Percentiles rank a stretch among this genome's conserved stretches.
Conservation (phyloP, 2,329 filamentous ascomycete species). For the Alternaria burnsii region DNA sequence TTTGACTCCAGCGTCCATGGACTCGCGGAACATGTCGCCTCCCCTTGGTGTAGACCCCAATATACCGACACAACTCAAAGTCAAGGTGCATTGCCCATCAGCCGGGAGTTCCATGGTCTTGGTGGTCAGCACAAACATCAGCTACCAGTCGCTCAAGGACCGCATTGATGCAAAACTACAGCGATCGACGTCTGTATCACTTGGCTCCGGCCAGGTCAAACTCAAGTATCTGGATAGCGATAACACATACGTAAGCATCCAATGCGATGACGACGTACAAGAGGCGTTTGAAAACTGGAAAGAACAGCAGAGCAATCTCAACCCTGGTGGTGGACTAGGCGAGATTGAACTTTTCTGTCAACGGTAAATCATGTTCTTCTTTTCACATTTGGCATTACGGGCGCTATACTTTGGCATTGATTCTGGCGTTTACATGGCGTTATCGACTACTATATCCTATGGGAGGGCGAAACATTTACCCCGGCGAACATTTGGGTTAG, state of each 20-base stretch:
- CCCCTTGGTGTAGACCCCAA: constrained; percentile 38
- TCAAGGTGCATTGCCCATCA: constrained; percentile 82
- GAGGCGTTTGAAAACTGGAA: constrained; percentile 96
- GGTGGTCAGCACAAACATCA: constrained; percentile 95
- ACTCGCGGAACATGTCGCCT: constrained; percentile 52
- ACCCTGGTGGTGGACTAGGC: constrained; percentile 72
- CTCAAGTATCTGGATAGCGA: constrained; percentile 87
- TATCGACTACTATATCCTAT: constrained; percentile 1
- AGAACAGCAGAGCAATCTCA: constrained; percentile 72
- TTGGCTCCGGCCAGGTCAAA: constrained; percentile 82
- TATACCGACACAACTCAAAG: constrained; percentile 83
- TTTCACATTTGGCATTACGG: constrained; percentile 7
- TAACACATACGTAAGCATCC: constrained; percentile 90
- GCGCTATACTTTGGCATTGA: constrained; percentile 10
- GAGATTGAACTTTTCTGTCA: constrained; percentile 75
- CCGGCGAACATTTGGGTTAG: neutral
- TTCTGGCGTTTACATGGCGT: constrained; percentile 6
- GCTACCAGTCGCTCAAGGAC: constrained; percentile 91
- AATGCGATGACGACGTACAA: constrained; percentile 95
- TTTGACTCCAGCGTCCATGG: constrained; percentile 49
- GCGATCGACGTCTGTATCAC: constrained; percentile 83
- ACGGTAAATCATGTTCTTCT: constrained; percentile 29
- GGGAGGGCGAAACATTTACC: neutral
- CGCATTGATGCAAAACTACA: constrained; percentile 95
- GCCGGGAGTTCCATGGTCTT: constrained; percentile 92